phyloP scores from a whole-genome alignment of 345 rosid genomes.

The Turritis glabra region DNA sequence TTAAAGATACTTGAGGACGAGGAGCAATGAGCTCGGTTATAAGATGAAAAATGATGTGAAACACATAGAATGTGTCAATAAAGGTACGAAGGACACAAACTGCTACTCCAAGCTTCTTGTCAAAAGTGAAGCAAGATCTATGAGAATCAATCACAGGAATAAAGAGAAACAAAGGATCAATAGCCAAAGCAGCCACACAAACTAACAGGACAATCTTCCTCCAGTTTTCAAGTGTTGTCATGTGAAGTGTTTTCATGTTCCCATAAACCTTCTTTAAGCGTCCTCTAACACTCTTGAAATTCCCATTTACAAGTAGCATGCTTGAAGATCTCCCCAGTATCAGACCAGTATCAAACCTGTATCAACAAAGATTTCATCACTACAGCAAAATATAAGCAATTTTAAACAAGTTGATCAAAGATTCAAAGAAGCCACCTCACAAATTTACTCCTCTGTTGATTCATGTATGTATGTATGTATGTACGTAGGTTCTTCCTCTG shows the following conservation, averaged over 20 bases:
- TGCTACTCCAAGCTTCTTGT: neutral
- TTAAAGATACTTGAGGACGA: neutral
- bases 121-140: neutral
- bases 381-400: neutral
- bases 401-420: neutral
- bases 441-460: neutral
- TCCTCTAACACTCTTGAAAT: conserved; percentile 24
- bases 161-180: conserved; percentile 38
- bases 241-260: conserved; percentile 40
- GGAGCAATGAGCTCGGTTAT: conserved; percentile 18
- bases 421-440: neutral
- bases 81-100: conserved; percentile 23
- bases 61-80: conserved; percentile 17
- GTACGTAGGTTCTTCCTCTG: neutral
- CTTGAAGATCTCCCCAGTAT: neutral
- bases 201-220: neutral
- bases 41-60: conserved; percentile 15
- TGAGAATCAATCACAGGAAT: conserved; percentile 25
- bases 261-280: conserved; percentile 37
- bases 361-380: neutral
- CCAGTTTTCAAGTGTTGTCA: conserved; percentile 35
- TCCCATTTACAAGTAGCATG: neutral
- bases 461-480: neutral
- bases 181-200: conserved; percentile 17
- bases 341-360: conserved; percentile 46